Evolutionary conservation across 1,139 yeast species (phyloP).

Genomic region (Diutina ranongensis): DNA sequence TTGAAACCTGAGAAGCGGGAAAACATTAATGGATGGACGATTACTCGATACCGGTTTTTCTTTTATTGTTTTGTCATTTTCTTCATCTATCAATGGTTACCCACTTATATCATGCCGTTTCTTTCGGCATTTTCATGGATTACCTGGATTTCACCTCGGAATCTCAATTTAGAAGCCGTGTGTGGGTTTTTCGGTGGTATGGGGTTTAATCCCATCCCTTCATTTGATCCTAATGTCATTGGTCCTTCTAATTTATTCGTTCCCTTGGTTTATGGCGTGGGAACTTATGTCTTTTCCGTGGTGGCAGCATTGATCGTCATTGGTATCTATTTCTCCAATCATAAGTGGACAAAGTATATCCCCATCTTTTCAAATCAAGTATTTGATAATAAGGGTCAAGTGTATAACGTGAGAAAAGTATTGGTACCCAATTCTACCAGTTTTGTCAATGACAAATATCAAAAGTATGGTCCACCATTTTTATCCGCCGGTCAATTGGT

Average conservation of each 20-base stretch:
- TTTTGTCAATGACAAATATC: slow-evolving; percentile 10
- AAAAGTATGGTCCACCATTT: slow-evolving; percentile 26
- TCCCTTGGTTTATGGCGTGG: slow-evolving; percentile 28
- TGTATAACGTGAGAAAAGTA: slow-evolving; percentile 27
- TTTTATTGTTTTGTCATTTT: slow-evolving; percentile 18
- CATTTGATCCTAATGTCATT: slow-evolving; percentile 41
- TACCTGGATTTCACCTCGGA: slow-evolving; percentile 50
- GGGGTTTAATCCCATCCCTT: slow-evolving; percentile 45
- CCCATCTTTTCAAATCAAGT: slow-evolving; percentile 35
- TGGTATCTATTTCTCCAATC: slow-evolving; percentile 38
- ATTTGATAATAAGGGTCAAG: slow-evolving; percentile 32
- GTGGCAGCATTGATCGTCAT: slow-evolving; percentile 26
- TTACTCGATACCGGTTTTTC: slow-evolving; percentile 37
- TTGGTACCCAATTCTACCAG: slow-evolving; percentile 13
- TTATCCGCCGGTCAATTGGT: slow-evolving; percentile 31
- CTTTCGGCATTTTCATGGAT: slow-evolving; percentile 51
- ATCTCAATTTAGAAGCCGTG: slow-evolving; percentile 39
- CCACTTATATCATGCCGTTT: slow-evolving; percentile 38
- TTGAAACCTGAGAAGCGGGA: slow-evolving; percentile 27
- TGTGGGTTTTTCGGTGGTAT: slow-evolving; percentile 33
- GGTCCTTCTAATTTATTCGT: slow-evolving; percentile 13
- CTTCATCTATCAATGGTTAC: slow-evolving; percentile 47
- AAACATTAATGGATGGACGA: slow-evolving; percentile 39
- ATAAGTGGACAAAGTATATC: slow-evolving; percentile 38
- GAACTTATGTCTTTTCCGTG: slow-evolving; percentile 12